Evolutionary conservation across 2,329 filamentous ascomycete genomes (phyloP), one percentile per base, ranked within the genome.

Genomic region (Tolypocladium amazonense): DNA sequence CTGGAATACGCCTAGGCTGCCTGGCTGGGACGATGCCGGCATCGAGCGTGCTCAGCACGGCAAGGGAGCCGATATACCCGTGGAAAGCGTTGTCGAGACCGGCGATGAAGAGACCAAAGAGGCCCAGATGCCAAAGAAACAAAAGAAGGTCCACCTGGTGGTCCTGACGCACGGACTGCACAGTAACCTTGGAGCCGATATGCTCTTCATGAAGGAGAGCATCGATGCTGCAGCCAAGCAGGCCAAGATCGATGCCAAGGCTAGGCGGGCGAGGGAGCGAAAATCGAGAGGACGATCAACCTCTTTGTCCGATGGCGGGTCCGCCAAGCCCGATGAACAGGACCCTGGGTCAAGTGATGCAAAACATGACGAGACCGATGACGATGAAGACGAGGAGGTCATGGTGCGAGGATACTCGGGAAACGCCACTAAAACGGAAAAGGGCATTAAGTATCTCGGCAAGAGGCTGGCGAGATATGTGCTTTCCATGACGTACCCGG

Each of bases 171-270:
- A 99, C 75, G 94, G 94, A 0, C 74, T 99, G 63, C 94, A 99
- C 73, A 96, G 93, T 74, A 99, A 99, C 71, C 80, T 97, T 15
- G 91, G 94, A 6, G 89, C 92, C 27, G 94, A 99, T 71, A 96
- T 99, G 94, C 79, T 99, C 25, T 99, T 90, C 70, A 76, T 99
- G 72, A 99, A 99, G 70, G 94, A 99, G 74, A 96, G 91, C 73
- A 97, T 99, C 63, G 94, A 99, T 75, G 85, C 86, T 35, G 87
- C 90, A 3, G 88, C 88, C 4, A 87, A 79, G 66, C 86, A 93
- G 70, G 88, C 90, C 35, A 87, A 87, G 66, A 76, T 85, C 56
- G 87, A 90, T 71, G 84, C 86, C 43, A 87, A 81, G 70, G 80
- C 77, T 56, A 80, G 88, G 60, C 83, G 80, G 65, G 79, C 77